These are phyloP conservation scores for Coemansia sp. DNA, from an alignment of 192 early-diverging fungal genomes.

Conservation along the genomic window DNA sequence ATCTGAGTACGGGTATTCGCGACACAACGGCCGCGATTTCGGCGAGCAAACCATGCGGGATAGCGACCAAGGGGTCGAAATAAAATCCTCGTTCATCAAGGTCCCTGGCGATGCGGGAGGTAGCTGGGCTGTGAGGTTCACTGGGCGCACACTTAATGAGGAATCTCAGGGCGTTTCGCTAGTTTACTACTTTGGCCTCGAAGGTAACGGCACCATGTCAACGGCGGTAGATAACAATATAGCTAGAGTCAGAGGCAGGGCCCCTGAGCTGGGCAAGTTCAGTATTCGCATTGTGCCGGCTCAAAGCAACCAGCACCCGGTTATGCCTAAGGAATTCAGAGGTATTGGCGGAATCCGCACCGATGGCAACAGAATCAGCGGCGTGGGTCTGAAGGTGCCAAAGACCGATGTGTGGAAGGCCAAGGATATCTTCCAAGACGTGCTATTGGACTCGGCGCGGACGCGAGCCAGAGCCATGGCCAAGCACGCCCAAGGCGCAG, in stretches of 20 bases:
- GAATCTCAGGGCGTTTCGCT: slow-evolving; percentile 56
- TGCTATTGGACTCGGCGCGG: slow-evolving; percentile 14
- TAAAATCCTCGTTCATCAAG: slow-evolving; percentile 28
- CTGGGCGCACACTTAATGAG: slow-evolving; percentile 58
- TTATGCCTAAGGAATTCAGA: slow-evolving; percentile 6
- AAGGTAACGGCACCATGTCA: slow-evolving; percentile 66
- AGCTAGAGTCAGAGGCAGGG: slow-evolving; percentile 55
- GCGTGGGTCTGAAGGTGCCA: slow-evolving; percentile 25
- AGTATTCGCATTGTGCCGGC: slow-evolving; percentile 34
- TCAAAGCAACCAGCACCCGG: slow-evolving; percentile 18
- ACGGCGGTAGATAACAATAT: slow-evolving; percentile 35
- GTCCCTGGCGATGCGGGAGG: slow-evolving; percentile 58
- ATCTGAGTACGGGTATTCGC: slow-evolving; percentile 77
- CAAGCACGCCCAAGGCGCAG: slow-evolving; percentile 24
- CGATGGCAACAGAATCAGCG: slow-evolving; percentile 2
- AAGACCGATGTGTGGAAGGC: slow-evolving; percentile 32
- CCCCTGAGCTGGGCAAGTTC: slow-evolving; percentile 74
- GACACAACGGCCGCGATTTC: slow-evolving; percentile 82
- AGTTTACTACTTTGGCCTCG: slow-evolving; percentile 77
- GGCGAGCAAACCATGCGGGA: slow-evolving; percentile 61
- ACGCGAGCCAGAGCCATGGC: slow-evolving; percentile 8
- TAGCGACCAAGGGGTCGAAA: slow-evolving; percentile 32
- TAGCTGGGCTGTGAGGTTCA: slow-evolving; percentile 56
- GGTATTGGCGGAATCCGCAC: slow-evolving; percentile 7
- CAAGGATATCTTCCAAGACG: slow-evolving; percentile 26